A percentile compares a stretch with the other conserved stretches of the same genome.
Conservation (phyloP, 257 asterid genomes). For the Capsicum baccatum region DNA sequence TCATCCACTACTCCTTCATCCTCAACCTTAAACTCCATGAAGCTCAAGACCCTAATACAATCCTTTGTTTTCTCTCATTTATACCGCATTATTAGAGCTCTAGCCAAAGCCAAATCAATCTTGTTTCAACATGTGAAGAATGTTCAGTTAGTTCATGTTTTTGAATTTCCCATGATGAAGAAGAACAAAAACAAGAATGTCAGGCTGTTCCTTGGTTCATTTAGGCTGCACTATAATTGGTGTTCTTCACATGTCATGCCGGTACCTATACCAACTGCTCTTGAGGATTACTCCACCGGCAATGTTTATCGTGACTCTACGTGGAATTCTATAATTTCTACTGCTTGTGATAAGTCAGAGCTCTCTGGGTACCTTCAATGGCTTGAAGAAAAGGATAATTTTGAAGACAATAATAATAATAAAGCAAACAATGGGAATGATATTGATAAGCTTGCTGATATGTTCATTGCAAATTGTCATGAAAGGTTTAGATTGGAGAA, state of each 20-base stretch:
- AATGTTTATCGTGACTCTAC: slow-evolving; percentile 53
- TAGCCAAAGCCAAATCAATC: slow-evolving; percentile 54
- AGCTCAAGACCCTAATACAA: slow-evolving; percentile 56
- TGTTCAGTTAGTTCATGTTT: slow-evolving; percentile 41
- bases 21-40: slow-evolving; percentile 47
- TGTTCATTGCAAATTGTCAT: slow-evolving; percentile 81
- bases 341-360: slow-evolving; percentile 36
- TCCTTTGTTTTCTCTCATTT: slow-evolving; percentile 64
- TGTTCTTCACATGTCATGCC: slow-evolving; percentile 63
- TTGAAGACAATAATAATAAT: slow-evolving; percentile 21
- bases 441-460: slow-evolving; percentile 77
- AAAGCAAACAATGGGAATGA: slow-evolving; percentile 40
- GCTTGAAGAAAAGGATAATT: slow-evolving; percentile 69
- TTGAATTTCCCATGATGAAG: slow-evolving; percentile 43
- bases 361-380: slow-evolving; percentile 71
- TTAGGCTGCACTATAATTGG: slow-evolving; percentile 88
- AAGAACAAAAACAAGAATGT: slow-evolving; percentile 39
- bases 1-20: slow-evolving; percentile 17
- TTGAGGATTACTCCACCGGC: neutral
- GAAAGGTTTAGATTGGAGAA: slow-evolving; percentile 91
- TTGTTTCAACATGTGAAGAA: slow-evolving; percentile 54
- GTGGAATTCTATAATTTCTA: slow-evolving; percentile 52
- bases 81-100: slow-evolving; percentile 40
- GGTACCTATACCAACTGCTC: slow-evolving; percentile 43
- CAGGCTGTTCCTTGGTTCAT: slow-evolving; percentile 67